phyloP scores from a whole-genome alignment of 2,329 filamentous ascomycete genomes.

The Cladorrhinum sp. region DNA sequence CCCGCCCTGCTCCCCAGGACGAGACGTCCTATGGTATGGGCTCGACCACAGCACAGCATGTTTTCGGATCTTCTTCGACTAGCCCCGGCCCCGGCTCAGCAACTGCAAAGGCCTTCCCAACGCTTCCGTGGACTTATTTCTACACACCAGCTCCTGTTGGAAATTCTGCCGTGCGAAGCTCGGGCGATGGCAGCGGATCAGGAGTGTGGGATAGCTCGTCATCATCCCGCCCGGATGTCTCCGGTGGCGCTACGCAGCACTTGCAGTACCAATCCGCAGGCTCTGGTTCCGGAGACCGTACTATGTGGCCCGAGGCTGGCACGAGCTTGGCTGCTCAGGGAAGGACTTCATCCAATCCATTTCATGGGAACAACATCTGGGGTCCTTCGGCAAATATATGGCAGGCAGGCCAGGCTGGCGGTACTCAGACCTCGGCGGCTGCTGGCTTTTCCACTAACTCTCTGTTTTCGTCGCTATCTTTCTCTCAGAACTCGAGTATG shows the following conservation, averaged over 20 bases:
- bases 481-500: constrained; percentile 29
- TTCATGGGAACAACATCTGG: constrained; percentile 17
- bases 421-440: background rate
- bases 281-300: constrained; percentile 2
- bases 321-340: constrained; percentile 1
- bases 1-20: constrained; percentile 16
- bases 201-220: constrained; percentile 3
- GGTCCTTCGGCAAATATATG: constrained; percentile 12
- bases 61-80: constrained; percentile 42
- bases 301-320: constrained; percentile 11
- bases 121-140: constrained; percentile 52
- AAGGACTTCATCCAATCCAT: constrained; percentile 3
- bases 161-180: constrained; percentile 8
- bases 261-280: background rate
- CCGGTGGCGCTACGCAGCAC: constrained; percentile 10
- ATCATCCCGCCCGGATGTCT: constrained; percentile 20
- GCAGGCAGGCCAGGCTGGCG: constrained; percentile 9
- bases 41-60: constrained; percentile 48
- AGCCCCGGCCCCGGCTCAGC: constrained; percentile 34
- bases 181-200: constrained; percentile 4
- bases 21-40: constrained; percentile 57
- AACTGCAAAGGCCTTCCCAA: constrained; percentile 38
- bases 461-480: constrained; percentile 30
- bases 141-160: constrained; percentile 23
- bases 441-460: constrained; percentile 9